A percentile compares a stretch with the other conserved stretches of the same genome.
phyloP scores from a whole-genome alignment of 1,284 basidiomycete genomes.

The Malassezia sympodialis region DNA sequence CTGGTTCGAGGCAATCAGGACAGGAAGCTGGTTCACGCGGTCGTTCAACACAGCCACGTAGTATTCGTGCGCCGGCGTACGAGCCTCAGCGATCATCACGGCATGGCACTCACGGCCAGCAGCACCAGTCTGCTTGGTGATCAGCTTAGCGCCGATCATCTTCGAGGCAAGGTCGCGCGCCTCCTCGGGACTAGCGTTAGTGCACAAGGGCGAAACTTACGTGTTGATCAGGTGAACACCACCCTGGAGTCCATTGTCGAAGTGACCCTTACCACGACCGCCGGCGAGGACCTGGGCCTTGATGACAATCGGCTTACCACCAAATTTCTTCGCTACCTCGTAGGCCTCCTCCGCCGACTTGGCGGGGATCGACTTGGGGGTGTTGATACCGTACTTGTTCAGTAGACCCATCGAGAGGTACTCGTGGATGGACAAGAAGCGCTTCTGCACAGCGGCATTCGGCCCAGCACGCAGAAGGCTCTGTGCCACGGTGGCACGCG shows the following conservation, averaged over 20 bases:
- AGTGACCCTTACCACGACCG: slow-evolving; percentile 95
- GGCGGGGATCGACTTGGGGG: slow-evolving; percentile 82
- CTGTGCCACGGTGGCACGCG: slow-evolving; percentile 28
- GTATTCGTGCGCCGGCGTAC: slow-evolving; percentile 90
- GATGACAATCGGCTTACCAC: slow-evolving; percentile 55
- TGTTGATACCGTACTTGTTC: slow-evolving; percentile 94
- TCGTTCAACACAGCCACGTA: slow-evolving; percentile 97
- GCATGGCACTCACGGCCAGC: slow-evolving; percentile 87
- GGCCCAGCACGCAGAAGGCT: slow-evolving; percentile 26
- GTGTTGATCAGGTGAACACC: slow-evolving; percentile 90
- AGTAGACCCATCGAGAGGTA: slow-evolving; percentile 91
- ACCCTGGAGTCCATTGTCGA: slow-evolving; percentile 89
- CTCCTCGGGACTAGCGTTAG: slow-evolving; percentile 64
- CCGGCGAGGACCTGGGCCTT: slow-evolving; percentile 99
- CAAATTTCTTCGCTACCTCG: slow-evolving; percentile 76
- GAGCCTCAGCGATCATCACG: slow-evolving; percentile 95
- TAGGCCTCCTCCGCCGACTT: slow-evolving; percentile 81
- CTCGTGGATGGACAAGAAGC: slow-evolving; percentile 94
- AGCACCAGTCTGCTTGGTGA: slow-evolving; percentile 97
- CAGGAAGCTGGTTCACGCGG: slow-evolving; percentile 75
- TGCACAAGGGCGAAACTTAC: slow-evolving; percentile 52
- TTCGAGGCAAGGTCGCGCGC: slow-evolving; percentile 75
- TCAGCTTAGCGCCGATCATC: slow-evolving; percentile 92
- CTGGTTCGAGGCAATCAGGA: slow-evolving; percentile 85
- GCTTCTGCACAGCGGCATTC: slow-evolving; percentile 57